These are phyloP conservation scores for Daedaleopsis sinensis DNA, from an alignment of 768 basidiomycete genomes.

Conservation along the genomic window DNA sequence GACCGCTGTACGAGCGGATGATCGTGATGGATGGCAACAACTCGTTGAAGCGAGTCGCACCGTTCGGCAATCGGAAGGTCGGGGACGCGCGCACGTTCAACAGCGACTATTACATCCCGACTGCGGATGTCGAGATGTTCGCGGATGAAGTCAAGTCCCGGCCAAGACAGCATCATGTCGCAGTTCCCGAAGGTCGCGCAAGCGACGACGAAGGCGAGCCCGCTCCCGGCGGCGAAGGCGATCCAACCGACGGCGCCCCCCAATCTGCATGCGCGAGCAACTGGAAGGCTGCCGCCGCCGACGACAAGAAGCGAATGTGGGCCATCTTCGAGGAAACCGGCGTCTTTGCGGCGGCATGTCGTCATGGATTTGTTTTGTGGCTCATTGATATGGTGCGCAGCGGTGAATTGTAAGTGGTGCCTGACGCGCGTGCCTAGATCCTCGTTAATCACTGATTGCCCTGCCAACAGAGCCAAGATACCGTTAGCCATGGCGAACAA, in stretches of 20 bases:
- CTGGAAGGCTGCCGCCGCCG: conserved; percentile 35
- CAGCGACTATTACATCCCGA: conserved; percentile 31
- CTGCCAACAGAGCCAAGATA: too few relatives aligned
- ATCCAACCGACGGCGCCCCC: conserved; percentile 23
- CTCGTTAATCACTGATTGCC: too few relatives aligned
- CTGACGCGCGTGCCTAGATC: too few relatives aligned
- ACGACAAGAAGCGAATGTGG: conserved; percentile 38
- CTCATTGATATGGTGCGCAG: conserved; percentile 22
- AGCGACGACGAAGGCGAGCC: too few relatives aligned
- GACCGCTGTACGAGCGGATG: conserved; percentile 12
- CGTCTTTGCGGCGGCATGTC: conserved; percentile 33
- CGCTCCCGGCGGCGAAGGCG: conserved; percentile 20
- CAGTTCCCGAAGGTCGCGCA: conserved; percentile 28
- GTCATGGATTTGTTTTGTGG: conserved; percentile 25
- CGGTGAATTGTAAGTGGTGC: conserved; percentile 28
- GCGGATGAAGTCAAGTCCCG: conserved; percentile 32
- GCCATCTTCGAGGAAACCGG: conserved; percentile 40
- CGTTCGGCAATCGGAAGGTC: conserved; percentile 19
- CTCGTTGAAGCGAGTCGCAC: conserved; percentile 29
- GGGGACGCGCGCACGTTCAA: conserved; percentile 25
- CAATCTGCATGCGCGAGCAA: conserved; percentile 30
- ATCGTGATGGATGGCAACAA: conserved; percentile 23
- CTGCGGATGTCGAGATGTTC: conserved; percentile 33
- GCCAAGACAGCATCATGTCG: conserved; percentile 14
- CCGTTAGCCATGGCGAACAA: conserved; percentile 22